Evolutionary conservation across 192 early-diverging fungal species (phyloP).

Genomic region (Spinellus fusiger): DNA sequence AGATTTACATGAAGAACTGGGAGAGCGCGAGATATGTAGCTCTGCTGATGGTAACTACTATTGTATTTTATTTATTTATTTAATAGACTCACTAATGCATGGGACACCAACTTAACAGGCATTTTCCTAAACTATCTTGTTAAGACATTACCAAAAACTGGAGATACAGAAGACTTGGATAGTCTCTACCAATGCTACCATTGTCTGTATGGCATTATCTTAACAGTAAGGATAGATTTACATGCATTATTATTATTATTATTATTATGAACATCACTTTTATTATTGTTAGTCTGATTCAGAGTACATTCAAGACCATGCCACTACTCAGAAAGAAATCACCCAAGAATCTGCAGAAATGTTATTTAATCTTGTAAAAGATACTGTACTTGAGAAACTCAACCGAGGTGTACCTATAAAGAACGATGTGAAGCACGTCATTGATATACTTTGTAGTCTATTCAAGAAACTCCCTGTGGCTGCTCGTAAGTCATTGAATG

Average conservation of each 20-base stretch:
- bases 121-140: conserved; percentile 41
- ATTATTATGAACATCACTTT: background rate
- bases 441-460: conserved; percentile 49
- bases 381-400: conserved; percentile 34
- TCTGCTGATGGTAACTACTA: conserved; percentile 35
- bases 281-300: conserved; percentile 35
- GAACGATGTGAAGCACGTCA: conserved; percentile 52
- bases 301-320: conserved; percentile 47
- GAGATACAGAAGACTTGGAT: conserved; percentile 33
- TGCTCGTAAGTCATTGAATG: conserved; percentile 28
- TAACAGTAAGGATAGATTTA: conserved; percentile 39
- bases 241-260: background rate
- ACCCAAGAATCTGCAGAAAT: conserved; percentile 46
- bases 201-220: conserved; percentile 54
- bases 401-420: conserved; percentile 35
- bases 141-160: conserved; percentile 29
- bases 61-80: conserved; percentile 3
- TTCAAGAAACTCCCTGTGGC: conserved; percentile 45
- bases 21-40: conserved; percentile 54
- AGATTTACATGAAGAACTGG: conserved; percentile 54
- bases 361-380: conserved; percentile 46
- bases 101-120: conserved; percentile 23
- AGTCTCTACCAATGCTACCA: conserved; percentile 62
- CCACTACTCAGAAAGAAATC: conserved; percentile 38
- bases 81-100: background rate